Conservation (phyloP, 139 green algal species). For the Diplosphaera chodatii region DNA sequence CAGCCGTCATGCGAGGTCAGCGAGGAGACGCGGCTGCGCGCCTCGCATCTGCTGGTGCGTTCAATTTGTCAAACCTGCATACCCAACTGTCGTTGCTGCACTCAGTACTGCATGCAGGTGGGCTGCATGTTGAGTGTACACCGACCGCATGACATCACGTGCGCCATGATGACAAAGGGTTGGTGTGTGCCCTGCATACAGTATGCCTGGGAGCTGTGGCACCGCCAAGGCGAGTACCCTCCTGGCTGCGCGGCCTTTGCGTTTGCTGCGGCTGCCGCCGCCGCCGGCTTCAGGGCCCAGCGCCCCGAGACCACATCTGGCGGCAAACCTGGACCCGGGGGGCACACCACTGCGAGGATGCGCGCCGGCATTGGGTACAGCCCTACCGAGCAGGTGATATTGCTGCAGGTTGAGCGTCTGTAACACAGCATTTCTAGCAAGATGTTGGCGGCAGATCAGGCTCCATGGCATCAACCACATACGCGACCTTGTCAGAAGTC, state of each 20-base stretch:
- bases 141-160: too few relatives aligned
- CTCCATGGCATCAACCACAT: too few relatives aligned
- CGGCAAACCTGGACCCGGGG: background rate
- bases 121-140: too few relatives aligned
- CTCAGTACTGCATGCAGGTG: too few relatives aligned
- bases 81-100: too few relatives aligned
- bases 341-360: background rate
- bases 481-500: too few relatives aligned
- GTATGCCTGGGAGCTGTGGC: background rate
- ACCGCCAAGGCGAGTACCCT: background rate
- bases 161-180: too few relatives aligned
- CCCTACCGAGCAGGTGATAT: background rate
- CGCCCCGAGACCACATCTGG: background rate
- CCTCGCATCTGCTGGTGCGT: background rate
- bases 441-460: too few relatives aligned
- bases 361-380: background rate
- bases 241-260: background rate
- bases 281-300: background rate
- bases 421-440: too few relatives aligned
- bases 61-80: too few relatives aligned
- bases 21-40: background rate
- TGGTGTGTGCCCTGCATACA: too few relatives aligned
- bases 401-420: too few relatives aligned
- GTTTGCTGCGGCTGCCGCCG: background rate
- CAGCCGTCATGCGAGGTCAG: background rate